phyloP scores from a whole-genome alignment of 2,329 filamentous ascomycete genomes.

The Venturia nashicola region DNA sequence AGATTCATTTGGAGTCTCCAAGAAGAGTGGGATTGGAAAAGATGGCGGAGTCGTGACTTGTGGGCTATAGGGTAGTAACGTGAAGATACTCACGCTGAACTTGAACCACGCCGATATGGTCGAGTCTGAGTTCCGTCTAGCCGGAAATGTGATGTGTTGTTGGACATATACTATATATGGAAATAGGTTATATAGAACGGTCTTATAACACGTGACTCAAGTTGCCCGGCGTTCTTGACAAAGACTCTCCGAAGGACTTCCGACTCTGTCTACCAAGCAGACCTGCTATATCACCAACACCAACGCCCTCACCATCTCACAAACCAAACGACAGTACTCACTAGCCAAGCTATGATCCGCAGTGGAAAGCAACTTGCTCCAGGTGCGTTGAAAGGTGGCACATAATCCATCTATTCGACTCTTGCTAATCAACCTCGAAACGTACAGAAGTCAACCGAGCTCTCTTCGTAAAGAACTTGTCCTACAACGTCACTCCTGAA shows the following conservation, averaged over 20 bases:
- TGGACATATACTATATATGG: not conserved
- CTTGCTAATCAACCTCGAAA: not conserved
- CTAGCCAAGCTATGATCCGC: constrained; percentile 74
- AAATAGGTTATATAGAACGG: no score
- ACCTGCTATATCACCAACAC: not conserved
- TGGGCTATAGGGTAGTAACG: not conserved
- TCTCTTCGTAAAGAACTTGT: constrained; percentile 99
- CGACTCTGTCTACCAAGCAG: constrained; percentile 1
- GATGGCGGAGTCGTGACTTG: not conserved
- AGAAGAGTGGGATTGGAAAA: not conserved
- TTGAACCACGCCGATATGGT: not conserved
- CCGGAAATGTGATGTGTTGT: not conserved
- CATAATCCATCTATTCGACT: not conserved
- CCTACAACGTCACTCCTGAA: constrained; percentile 98
- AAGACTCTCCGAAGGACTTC: no score
- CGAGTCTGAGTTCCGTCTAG: not conserved
- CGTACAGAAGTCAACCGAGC: constrained; percentile 40
- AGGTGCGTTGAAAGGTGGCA: constrained; percentile 25
- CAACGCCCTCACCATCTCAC: not conserved
- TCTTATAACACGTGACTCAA: not conserved
- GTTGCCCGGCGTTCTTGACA: not conserved
- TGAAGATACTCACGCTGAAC: not conserved
- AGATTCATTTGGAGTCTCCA: no score
- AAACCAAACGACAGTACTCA: constrained; percentile 5
- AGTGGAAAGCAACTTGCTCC: constrained; percentile 84